These are phyloP conservation scores for Vitis riparia DNA, from an alignment of 164 flowering plant genomes.

Conservation along the genomic window DNA sequence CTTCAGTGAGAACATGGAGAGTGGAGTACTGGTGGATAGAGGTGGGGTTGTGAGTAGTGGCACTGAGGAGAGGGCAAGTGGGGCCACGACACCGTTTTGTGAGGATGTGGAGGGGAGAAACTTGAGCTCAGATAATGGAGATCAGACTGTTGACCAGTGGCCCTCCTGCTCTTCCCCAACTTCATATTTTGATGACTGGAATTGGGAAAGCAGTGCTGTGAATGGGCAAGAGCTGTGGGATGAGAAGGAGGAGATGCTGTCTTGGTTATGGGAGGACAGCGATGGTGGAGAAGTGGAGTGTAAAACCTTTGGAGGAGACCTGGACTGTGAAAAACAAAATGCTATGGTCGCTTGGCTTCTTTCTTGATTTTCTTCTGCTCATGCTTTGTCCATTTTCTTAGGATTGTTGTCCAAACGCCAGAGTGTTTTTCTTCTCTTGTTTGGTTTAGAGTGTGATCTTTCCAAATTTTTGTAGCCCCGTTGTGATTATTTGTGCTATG, in stretches of 20 bases:
- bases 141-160: constrained; percentile 2
- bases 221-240: constrained; percentile 15
- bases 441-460: too few species aligned
- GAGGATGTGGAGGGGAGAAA: not conserved
- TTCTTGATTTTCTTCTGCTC: constrained; percentile 11
- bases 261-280: constrained; percentile 53
- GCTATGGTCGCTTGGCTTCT: constrained; percentile 34
- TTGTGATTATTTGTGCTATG: too few species aligned
- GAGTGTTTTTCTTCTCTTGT: not conserved
- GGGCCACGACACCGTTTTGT: not conserved
- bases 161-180: constrained; percentile 12
- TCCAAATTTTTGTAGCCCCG: too few species aligned
- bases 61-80: too few species aligned
- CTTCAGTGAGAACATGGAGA: constrained; percentile 14
- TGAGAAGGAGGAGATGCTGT: constrained; percentile 25
- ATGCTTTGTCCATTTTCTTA: too few species aligned
- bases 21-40: not conserved
- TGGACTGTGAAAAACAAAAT: constrained; percentile 16
- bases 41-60: too few species aligned
- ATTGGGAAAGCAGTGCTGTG: constrained; percentile 22
- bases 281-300: constrained; percentile 3
- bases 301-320: not conserved
- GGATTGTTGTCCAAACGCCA: too few species aligned
- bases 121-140: not conserved
- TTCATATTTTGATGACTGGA: constrained; percentile 27